Evolutionary conservation across 164 flowering plant species (phyloP), one percentile per base, ranked within the genome.

Genomic region (Santalum album): DNA sequence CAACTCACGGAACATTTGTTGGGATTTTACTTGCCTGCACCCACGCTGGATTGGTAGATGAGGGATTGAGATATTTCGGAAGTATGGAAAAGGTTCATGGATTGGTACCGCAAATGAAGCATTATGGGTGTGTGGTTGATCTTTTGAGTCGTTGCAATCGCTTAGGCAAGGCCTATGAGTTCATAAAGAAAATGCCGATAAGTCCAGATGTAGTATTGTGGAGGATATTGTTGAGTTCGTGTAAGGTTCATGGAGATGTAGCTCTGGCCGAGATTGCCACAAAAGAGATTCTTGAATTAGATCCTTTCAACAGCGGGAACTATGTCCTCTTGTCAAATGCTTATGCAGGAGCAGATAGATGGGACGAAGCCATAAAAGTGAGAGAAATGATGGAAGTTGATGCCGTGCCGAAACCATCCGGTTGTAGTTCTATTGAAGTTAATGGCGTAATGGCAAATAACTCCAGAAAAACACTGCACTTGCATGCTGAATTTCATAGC

Each of bases 41-140:
- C 43, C 89, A 84, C 69, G 68, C 70, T 43, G 91, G 96, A 38
- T 60, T 80, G 62, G 78, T 84, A 19, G 83, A 81, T 43, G 49
- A 66, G 55, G 96, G 91, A 6, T 46, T 78, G 56, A 60, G 69
- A 40, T 71, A 71, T 66, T 81, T 86, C 62, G 65, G 65, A 42
- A 73, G 73, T 38, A 83, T 83, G 90, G 62, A 62, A 42, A 64
- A 58, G n/a, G 67, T 64, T 50, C 49, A 79, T 61, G 68, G 74
- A 48, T 62, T 83, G 25, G 66, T 43, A 21, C 90, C 90, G 22
- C 68, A 70, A 48, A 75, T 78, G 86, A 86, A 80, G 64, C 95
- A 83, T 49, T 86, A 83, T 56, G 87, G 90, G 1, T 83, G 90
- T 57, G 60, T 83, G 36, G 84, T 83, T 18, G 95, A 86, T 71